Conservation (phyloP, 208 protist species). For the Leishmania mexicana region DNA sequence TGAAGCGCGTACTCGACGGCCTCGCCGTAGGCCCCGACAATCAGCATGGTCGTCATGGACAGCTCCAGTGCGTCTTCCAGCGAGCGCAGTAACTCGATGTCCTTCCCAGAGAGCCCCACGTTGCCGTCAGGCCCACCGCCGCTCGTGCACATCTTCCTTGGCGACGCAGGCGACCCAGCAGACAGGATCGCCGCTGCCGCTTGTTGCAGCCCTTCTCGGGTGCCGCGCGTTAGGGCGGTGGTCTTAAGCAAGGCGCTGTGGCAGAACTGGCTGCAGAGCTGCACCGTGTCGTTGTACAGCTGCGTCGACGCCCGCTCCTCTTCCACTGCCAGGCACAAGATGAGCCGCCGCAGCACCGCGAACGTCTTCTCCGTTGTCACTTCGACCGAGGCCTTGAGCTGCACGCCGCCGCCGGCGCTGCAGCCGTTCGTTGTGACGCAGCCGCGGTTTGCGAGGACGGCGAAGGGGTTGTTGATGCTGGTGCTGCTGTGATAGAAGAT, state of each 20-base stretch:
- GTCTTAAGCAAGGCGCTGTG: constrained; percentile 43
- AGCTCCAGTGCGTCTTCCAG: constrained; percentile 45
- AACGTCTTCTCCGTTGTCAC: constrained; percentile 28
- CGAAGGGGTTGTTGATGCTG: constrained; percentile 10
- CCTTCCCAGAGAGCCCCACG: constrained; percentile 11
- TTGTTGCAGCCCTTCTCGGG: constrained; percentile 46
- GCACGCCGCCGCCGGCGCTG: background rate
- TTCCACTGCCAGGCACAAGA: constrained; percentile 56
- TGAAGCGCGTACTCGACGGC: constrained; percentile 55
- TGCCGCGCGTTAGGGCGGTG: constrained; percentile 43
- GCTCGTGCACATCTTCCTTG: background rate
- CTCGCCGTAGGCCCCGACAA: constrained; percentile 40
- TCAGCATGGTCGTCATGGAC: constrained; percentile 39
- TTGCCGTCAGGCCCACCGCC: background rate
- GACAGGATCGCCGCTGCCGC: constrained; percentile 37
- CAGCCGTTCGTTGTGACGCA: background rate
- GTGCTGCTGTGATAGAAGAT: background rate
- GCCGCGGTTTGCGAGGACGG: background rate
- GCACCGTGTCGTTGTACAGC: constrained; percentile 50
- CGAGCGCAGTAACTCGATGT: constrained; percentile 30
- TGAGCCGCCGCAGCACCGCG: constrained; percentile 38
- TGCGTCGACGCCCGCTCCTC: constrained; percentile 45
- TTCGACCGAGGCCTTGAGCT: background rate
- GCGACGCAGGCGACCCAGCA: background rate
- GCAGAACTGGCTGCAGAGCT: constrained; percentile 37